A percentile compares a stretch with the other conserved stretches of the same genome.
phyloP scores from a whole-genome alignment of 331 rosid genomes.

The Pyracantha coccinea region DNA sequence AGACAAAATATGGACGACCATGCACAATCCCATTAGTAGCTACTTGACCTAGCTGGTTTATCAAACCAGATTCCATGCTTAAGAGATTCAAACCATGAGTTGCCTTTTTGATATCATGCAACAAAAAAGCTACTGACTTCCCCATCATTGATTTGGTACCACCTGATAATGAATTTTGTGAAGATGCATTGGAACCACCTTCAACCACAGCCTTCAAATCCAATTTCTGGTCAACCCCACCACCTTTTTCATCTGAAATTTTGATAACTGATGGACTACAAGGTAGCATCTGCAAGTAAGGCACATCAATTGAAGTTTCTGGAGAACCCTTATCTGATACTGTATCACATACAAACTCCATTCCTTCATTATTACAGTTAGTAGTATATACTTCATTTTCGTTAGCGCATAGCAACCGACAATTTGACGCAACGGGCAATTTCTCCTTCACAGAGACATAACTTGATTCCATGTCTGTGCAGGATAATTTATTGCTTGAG shows the following conservation, averaged over 20 bases:
- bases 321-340: slow-evolving; percentile 30
- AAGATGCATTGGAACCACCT: slow-evolving; percentile 24
- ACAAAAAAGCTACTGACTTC: slow-evolving; percentile 30
- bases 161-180: slow-evolving; percentile 19
- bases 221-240: slow-evolving; percentile 27
- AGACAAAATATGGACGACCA: slow-evolving; percentile 24
- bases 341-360: slow-evolving; percentile 27
- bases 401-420: slow-evolving; percentile 18
- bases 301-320: slow-evolving; percentile 31
- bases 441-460: slow-evolving; percentile 31
- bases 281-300: slow-evolving; percentile 18
- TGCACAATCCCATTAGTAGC: slow-evolving; percentile 19
- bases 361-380: slow-evolving; percentile 36
- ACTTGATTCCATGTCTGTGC: slow-evolving; percentile 32
- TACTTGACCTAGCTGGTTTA: slow-evolving; percentile 31
- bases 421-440: slow-evolving; percentile 28
- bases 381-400: slow-evolving; percentile 23
- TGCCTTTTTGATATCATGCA: slow-evolving; percentile 35
- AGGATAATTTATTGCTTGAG: slow-evolving; percentile 17
- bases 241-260: slow-evolving; percentile 23
- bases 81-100: slow-evolving; percentile 21
- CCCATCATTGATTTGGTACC: slow-evolving; percentile 17
- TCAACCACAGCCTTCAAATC: slow-evolving; percentile 28
- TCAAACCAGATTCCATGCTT: slow-evolving; percentile 26
- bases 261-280: slow-evolving; percentile 11